These are phyloP conservation scores for Paramecium pentaurelia DNA, from an alignment of 73 alveolate genomes.

Conservation along the genomic window DNA sequence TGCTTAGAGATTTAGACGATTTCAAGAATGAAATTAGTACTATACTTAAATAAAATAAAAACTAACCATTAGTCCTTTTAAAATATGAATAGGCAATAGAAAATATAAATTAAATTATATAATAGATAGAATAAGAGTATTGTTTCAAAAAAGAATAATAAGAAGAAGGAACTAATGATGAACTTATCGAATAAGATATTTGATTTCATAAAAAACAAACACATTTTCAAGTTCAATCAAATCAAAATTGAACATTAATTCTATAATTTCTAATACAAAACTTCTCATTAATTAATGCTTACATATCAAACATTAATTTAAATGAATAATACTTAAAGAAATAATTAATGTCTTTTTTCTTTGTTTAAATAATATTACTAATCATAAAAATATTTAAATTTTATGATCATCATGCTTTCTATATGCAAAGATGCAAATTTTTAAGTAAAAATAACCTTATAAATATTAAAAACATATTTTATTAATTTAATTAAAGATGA, in stretches of 20 bases:
- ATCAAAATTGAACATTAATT: not conserved
- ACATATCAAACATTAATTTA: no score
- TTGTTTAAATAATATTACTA: not conserved
- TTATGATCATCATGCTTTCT: not conserved
- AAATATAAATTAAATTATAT: not conserved
- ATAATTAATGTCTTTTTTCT: not conserved
- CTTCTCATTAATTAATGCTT: no score
- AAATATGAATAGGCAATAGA: not conserved
- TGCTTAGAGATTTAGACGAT: not conserved
- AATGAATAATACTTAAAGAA: not conserved
- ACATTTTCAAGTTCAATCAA: not conserved
- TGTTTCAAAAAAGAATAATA: not conserved
- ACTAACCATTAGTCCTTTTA: not conserved
- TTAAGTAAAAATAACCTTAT: not conserved
- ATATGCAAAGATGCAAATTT: not conserved
- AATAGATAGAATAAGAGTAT: not conserved
- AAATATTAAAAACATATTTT: not conserved
- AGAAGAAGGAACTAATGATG: constrained; percentile 30
- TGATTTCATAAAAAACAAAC: not conserved
- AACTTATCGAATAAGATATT: not conserved
- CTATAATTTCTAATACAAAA: not conserved
- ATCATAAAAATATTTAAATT: not conserved
- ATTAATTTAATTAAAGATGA: not conserved
- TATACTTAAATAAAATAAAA: not conserved
- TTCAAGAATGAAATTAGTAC: not conserved